phyloP scores from a whole-genome alignment of 345 rosid genomes.

The Mercurialis annua region DNA sequence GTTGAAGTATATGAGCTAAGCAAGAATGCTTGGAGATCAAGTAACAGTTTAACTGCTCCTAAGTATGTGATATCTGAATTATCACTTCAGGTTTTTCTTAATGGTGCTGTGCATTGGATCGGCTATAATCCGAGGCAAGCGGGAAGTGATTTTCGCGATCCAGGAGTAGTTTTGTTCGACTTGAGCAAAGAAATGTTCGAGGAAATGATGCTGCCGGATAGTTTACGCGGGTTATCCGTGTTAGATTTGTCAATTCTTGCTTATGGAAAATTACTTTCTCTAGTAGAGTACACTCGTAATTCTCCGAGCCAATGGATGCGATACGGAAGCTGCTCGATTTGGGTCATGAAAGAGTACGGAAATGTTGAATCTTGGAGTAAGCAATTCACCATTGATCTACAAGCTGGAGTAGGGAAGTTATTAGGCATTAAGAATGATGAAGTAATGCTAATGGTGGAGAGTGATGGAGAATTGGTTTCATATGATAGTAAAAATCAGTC shows the following conservation, averaged over 20 bases:
- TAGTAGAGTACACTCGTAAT: constrained; percentile 22
- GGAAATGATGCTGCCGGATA: constrained; percentile 30
- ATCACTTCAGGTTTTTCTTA: constrained; percentile 22
- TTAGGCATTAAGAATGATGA: constrained; percentile 26
- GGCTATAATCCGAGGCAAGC: constrained; percentile 15
- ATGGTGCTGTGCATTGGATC: constrained; percentile 42
- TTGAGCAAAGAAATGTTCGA: constrained; percentile 25
- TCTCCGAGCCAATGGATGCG: constrained; percentile 11
- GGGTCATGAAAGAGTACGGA: constrained; percentile 34
- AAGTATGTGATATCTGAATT: constrained; percentile 14
- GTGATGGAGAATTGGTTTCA: constrained; percentile 21
- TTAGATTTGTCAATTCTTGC: constrained; percentile 20
- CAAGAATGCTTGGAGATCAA: constrained; percentile 28
- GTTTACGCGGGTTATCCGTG: constrained; percentile 9
- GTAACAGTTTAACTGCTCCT: constrained; percentile 7
- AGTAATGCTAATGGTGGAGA: constrained; percentile 22
- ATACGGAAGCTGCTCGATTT: constrained; percentile 23
- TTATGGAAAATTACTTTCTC: constrained; percentile 11
- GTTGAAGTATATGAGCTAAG: constrained; percentile 31
- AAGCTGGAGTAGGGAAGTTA: constrained; percentile 17
- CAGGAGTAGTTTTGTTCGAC: constrained; percentile 22
- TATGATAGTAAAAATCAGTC: constrained; percentile 8
- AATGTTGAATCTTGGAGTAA: constrained; percentile 26
- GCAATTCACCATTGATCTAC: constrained; percentile 17
- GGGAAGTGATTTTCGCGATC: not conserved